Percentiles rank a stretch among this genome's conserved stretches.
These are phyloP conservation scores for Pyrenophora tritici-repentis DNA, from an alignment of 2,329 filamentous ascomycete species.

Conservation along the genomic window DNA sequence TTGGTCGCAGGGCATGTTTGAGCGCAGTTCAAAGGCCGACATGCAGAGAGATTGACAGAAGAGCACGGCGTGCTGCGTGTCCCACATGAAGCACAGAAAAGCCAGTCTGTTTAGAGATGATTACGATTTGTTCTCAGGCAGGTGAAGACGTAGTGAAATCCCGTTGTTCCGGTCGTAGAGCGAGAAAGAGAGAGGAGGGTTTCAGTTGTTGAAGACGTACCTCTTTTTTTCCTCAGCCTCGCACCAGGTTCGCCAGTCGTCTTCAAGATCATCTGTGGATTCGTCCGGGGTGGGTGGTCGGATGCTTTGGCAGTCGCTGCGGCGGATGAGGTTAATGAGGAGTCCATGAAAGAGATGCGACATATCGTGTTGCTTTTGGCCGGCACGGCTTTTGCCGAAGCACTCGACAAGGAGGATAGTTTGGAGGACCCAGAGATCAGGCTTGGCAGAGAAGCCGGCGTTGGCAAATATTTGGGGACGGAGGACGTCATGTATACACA, in stretches of 20 bases:
- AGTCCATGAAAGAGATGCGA: constrained; percentile 64
- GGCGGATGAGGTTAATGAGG: constrained; percentile 60
- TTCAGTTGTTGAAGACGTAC: constrained; percentile 27
- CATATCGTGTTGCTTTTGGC: constrained; percentile 67
- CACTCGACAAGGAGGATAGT: constrained; percentile 67
- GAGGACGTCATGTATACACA: constrained; percentile 66
- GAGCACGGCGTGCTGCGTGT: constrained; percentile 66
- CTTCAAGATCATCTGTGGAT: constrained; percentile 49
- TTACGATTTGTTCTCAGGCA: background rate
- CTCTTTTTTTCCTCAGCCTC: constrained; percentile 64
- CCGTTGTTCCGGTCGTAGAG: no score
- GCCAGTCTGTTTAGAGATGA: constrained; percentile 49
- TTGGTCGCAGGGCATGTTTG: constrained; percentile 61
- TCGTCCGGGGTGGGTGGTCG: constrained; percentile 45
- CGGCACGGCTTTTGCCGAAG: constrained; percentile 66
- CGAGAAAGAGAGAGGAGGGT: background rate
- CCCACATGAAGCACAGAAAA: constrained; percentile 69
- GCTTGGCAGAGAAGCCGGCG: constrained; percentile 61
- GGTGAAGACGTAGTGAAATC: background rate
- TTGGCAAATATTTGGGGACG: constrained; percentile 64
- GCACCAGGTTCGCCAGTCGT: constrained; percentile 59
- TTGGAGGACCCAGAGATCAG: constrained; percentile 65
- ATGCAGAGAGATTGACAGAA: constrained; percentile 71
- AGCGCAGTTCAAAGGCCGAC: constrained; percentile 66
- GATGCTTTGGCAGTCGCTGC: constrained; percentile 58